phyloP scores from a whole-genome alignment of 257 asterid species.

The Solanum megistacrolobum region DNA sequence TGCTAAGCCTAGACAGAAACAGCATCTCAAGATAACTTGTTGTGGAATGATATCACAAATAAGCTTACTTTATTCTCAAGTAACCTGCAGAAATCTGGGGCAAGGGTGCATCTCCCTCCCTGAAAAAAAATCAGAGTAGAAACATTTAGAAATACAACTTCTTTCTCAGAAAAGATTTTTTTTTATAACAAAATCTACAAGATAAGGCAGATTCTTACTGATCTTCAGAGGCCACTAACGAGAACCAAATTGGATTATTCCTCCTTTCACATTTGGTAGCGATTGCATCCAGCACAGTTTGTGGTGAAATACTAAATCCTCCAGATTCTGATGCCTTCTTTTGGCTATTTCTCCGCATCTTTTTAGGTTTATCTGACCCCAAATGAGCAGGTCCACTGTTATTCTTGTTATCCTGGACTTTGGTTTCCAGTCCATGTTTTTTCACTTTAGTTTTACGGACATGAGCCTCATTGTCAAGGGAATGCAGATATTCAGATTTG shows the following conservation, averaged over 20 bases:
- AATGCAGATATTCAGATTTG: conserved; percentile 43
- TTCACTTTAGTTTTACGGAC: conserved; percentile 42
- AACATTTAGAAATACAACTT: not conserved
- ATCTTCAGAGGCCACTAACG: conserved; percentile 68
- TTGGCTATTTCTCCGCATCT: conserved; percentile 50
- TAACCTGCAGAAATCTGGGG: conserved; percentile 85
- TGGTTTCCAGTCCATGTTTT: conserved; percentile 53
- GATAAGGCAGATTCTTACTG: conserved; percentile 43
- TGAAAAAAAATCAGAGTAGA: conserved; percentile 18
- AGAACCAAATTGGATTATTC: conserved; percentile 79
- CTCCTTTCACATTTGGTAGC: conserved; percentile 39
- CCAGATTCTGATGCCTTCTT: conserved; percentile 57
- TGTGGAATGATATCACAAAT: not conserved
- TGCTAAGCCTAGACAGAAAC: not conserved
- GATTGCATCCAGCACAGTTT: conserved; percentile 55
- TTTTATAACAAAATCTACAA: not conserved
- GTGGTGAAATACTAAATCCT: conserved; percentile 54
- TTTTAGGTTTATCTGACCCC: conserved; percentile 66
- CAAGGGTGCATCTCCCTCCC: conserved; percentile 66
- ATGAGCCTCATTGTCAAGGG: conserved; percentile 44
- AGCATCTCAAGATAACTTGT: not conserved
- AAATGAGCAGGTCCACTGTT: conserved; percentile 28
- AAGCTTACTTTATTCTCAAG: conserved; percentile 77
- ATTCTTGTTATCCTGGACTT: conserved; percentile 51
- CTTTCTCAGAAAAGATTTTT: not conserved